A percentile compares a stretch with the other conserved stretches of the same genome.
phyloP scores from a whole-genome alignment of 306 rosid species.

The Styphnolobium japonicum region DNA sequence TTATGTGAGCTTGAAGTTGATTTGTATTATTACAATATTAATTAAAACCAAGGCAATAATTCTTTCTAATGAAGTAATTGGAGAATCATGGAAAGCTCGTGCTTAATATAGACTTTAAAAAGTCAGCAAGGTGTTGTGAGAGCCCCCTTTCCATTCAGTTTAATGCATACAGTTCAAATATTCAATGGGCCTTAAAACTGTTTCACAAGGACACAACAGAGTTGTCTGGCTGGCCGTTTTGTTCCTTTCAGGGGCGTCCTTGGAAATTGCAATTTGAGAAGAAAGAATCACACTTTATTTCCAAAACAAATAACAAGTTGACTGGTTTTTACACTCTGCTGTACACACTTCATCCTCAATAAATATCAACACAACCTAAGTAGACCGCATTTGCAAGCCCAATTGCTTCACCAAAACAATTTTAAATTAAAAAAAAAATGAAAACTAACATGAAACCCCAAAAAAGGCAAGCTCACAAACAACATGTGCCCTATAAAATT shows the following conservation, averaged over 20 bases:
- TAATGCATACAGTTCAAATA: no score
- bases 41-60: background rate
- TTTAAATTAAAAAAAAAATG: conserved; percentile 36
- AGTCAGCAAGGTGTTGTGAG: no score
- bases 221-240: background rate
- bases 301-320: conserved; percentile 41
- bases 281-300: conserved; percentile 56
- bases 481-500: conserved; percentile 52
- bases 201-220: no score
- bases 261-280: background rate
- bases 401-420: conserved; percentile 46
- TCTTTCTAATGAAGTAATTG: background rate
- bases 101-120: no score
- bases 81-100: background rate
- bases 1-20: no score
- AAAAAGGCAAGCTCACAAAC: conserved; percentile 63
- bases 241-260: background rate
- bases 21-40: no score
- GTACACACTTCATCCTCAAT: conserved; percentile 72
- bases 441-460: conserved; percentile 20
- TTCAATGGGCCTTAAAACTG: background rate
- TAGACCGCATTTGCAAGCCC: conserved; percentile 65
- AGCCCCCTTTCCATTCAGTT: no score
- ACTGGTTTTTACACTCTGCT: conserved; percentile 65
- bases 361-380: conserved; percentile 58